These are phyloP conservation scores for Nakaseomyces bracarensis DNA, from an alignment of 1,139 yeast species.

Conservation along the genomic window DNA sequence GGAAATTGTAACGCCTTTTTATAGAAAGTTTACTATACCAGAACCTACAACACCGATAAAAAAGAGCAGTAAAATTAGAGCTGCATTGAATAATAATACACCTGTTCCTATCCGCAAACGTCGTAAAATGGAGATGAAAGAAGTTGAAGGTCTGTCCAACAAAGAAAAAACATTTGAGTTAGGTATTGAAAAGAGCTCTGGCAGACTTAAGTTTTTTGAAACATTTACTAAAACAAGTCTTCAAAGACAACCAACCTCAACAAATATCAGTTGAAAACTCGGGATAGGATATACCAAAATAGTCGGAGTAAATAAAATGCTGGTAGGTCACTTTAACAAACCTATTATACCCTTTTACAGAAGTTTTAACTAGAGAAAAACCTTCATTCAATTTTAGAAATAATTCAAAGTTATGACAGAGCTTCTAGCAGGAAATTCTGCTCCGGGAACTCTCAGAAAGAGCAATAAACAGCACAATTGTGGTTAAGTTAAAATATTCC, in stretches of 20 bases:
- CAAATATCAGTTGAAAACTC: too few relatives aligned
- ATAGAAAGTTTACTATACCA: background rate
- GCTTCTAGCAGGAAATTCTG: background rate
- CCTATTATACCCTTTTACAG: background rate
- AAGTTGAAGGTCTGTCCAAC: background rate
- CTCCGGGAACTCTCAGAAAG: conserved; percentile 74
- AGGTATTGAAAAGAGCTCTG: conserved; percentile 1
- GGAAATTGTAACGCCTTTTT: background rate
- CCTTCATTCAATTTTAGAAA: background rate
- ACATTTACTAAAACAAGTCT: background rate
- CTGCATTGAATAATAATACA: background rate
- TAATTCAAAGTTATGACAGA: background rate
- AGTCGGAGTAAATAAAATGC: background rate
- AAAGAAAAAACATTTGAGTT: background rate
- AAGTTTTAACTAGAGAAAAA: background rate
- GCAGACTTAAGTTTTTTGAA: background rate
- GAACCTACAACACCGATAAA: conserved; percentile 1
- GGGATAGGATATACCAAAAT: background rate
- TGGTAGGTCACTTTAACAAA: background rate
- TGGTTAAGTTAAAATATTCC: conserved; percentile 38
- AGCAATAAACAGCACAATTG: conserved; percentile 83
- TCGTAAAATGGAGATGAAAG: background rate
- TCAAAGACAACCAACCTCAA: too few relatives aligned
- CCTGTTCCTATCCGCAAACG: background rate
- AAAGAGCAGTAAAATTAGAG: background rate